A percentile compares a stretch with the other conserved stretches of the same genome.
phyloP scores from a whole-genome alignment of 2,329 filamentous ascomycete species.

The Aspergillus pseudoterreus region DNA sequence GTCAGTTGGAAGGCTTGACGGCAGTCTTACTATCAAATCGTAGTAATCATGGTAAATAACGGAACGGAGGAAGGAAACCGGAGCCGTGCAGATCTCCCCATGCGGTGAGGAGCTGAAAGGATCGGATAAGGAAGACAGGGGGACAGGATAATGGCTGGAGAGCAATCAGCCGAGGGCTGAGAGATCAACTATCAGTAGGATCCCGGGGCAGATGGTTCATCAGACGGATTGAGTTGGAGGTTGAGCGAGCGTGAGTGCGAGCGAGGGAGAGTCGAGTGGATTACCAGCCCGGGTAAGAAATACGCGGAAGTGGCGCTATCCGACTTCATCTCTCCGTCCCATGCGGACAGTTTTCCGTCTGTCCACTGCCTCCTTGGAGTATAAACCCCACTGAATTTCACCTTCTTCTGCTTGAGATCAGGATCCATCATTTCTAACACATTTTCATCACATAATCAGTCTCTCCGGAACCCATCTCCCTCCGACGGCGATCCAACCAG shows the following conservation, averaged over 20 bases:
- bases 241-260: not conserved
- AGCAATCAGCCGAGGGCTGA: conserved; percentile 17
- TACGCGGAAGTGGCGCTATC: conserved; percentile 1
- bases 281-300: not conserved
- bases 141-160: conserved; percentile 6
- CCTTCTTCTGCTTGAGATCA: not conserved
- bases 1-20: no score
- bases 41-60: not conserved
- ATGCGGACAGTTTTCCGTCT: not conserved
- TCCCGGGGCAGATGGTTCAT: no score
- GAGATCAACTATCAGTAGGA: not conserved
- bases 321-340: not conserved
- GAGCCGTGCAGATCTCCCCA: not conserved
- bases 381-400: no score
- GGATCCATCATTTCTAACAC: not conserved
- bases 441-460: no score
- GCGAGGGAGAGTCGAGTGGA: not conserved
- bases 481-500: not conserved
- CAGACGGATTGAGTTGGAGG: no score
- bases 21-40: no score
- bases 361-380: no score
- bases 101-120: not conserved
- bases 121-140: conserved; percentile 2
- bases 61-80: not conserved
- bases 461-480: not conserved